A percentile compares a stretch with the other conserved stretches of the same genome.
Conservation (phyloP, 139 green algal genomes). For the Pedinophyceae sp. region DNA sequence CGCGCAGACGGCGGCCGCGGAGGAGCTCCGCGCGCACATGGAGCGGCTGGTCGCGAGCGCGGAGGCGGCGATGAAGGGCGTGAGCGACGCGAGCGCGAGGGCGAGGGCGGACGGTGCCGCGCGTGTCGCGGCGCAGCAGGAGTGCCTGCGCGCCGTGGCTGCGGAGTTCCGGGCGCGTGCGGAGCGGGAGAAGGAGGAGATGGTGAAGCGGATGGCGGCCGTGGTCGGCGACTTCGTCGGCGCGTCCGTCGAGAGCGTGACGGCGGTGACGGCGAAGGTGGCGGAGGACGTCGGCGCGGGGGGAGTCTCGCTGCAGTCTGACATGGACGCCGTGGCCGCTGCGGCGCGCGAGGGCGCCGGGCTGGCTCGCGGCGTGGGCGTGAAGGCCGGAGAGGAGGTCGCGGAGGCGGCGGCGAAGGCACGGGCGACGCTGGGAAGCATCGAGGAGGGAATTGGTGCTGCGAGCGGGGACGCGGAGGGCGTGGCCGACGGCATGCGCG, state of each 20-base stretch:
- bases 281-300: not conserved
- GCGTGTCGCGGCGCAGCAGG: not conserved
- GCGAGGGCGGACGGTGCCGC: not conserved
- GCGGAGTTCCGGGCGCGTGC: not conserved
- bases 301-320: not conserved
- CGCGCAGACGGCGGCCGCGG: slow-evolving; percentile 10
- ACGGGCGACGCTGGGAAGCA: not conserved
- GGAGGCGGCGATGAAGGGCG: not conserved
- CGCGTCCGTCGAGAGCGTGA: not conserved
- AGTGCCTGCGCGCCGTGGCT: too few relatives aligned
- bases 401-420: too few relatives aligned
- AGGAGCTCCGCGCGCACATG: not conserved
- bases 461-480: not conserved
- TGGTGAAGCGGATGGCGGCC: not conserved
- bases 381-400: too few relatives aligned
- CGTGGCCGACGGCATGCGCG: not conserved
- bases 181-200: not conserved
- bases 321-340: not conserved
- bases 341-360: too few relatives aligned
- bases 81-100: not conserved
- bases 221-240: not conserved
- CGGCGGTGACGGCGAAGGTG: not conserved
- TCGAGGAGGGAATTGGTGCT: not conserved
- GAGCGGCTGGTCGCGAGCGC: not conserved
- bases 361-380: too few relatives aligned